Evolutionary conservation across 2,329 filamentous ascomycete genomes (phyloP).

Genomic region (Tetracladium maxilliforme): DNA sequence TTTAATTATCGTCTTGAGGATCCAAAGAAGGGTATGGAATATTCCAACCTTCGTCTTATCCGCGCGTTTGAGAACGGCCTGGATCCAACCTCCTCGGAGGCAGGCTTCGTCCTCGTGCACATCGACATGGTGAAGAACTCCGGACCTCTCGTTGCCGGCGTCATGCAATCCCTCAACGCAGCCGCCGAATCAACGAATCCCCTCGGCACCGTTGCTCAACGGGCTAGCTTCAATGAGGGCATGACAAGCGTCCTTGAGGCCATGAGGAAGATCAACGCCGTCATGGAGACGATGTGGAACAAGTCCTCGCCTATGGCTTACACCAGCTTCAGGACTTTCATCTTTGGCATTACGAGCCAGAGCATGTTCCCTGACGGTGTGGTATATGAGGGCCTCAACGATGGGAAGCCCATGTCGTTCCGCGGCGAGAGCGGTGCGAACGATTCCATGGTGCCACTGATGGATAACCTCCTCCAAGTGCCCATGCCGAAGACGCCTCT

Average conservation of each 20-base stretch:
- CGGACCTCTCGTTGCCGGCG: slow-evolving; percentile 59
- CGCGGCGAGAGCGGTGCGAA: slow-evolving; percentile 89
- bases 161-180: slow-evolving; percentile 49
- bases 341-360: slow-evolving; percentile 88
- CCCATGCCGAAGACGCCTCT: slow-evolving; percentile 81
- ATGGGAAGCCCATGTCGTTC: slow-evolving; percentile 65
- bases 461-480: slow-evolving; percentile 77
- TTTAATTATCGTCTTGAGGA: slow-evolving; percentile 52
- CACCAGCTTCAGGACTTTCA: slow-evolving; percentile 86
- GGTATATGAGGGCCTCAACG: slow-evolving; percentile 71
- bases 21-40: slow-evolving; percentile 39
- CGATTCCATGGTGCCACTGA: slow-evolving; percentile 78
- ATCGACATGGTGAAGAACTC: slow-evolving; percentile 91
- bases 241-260: slow-evolving; percentile 45
- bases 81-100: slow-evolving; percentile 76
- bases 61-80: slow-evolving; percentile 85
- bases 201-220: no score
- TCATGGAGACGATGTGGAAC: slow-evolving; percentile 87
- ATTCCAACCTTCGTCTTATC: slow-evolving; percentile 64
- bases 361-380: slow-evolving; percentile 91
- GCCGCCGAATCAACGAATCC: no score
- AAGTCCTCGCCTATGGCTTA: slow-evolving; percentile 76
- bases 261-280: slow-evolving; percentile 56
- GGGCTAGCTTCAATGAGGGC: slow-evolving; percentile 47
- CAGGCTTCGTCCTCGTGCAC: slow-evolving; percentile 90